Evolutionary conservation across 257 asterid species (phyloP).

Genomic region (Fraxinus cuspidata): DNA sequence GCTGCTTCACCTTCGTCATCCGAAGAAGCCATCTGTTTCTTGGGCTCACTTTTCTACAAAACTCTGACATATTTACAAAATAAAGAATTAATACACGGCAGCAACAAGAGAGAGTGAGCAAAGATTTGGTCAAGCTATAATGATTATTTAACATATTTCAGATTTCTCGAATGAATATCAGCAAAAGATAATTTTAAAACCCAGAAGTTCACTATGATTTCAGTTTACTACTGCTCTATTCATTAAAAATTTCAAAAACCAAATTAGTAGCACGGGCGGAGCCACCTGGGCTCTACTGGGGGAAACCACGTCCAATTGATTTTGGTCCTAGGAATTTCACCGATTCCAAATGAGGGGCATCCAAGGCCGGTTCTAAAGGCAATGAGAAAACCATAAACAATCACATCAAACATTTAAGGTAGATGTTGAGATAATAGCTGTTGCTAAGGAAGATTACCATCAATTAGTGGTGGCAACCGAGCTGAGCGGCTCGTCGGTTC

Average conservation of each 20-base stretch:
- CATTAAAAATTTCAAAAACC: not conserved
- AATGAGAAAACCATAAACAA: not conserved
- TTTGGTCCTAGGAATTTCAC: not conserved
- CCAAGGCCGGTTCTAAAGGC: not conserved
- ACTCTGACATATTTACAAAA: slow-evolving; percentile 14
- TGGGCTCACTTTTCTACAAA: slow-evolving; percentile 4
- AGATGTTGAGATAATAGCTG: not conserved
- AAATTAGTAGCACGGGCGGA: not conserved
- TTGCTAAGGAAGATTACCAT: not conserved
- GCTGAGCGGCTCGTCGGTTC: too few relatives aligned
- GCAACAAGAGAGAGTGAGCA: not conserved
- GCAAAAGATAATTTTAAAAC: not conserved
- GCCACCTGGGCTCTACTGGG: not conserved
- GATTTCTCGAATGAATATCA: not conserved
- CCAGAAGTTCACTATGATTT: not conserved
- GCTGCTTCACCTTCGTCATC: slow-evolving; percentile 69
- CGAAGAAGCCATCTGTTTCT: slow-evolving; percentile 56
- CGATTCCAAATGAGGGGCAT: not conserved
- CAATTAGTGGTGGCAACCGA: too few relatives aligned
- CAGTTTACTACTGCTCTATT: not conserved
- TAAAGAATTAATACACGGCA: not conserved
- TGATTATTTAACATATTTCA: not conserved
- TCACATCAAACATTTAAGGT: not conserved
- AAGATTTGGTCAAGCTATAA: not conserved
- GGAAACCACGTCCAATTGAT: not conserved